Evolutionary conservation across 108 stramenopile species (phyloP).

Genomic region (Cyclostephanos invisitatus): DNA sequence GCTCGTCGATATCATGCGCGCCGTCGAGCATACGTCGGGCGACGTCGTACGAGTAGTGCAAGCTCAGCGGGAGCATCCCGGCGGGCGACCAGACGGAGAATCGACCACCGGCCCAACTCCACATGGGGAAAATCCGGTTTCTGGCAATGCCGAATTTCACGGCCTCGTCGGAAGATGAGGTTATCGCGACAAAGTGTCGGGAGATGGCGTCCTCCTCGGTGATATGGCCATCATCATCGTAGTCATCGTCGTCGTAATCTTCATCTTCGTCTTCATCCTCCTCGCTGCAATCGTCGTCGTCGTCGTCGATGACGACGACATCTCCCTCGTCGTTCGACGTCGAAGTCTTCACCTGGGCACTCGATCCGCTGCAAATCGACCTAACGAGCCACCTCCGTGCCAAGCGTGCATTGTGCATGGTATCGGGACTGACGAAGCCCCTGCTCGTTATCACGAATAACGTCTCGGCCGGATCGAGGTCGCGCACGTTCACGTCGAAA

Average conservation of each 20-base stretch:
- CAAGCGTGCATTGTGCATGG: conserved; percentile 84
- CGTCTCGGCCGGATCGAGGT: conserved; percentile 74
- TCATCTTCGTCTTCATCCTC: not conserved
- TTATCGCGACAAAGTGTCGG: conserved; percentile 88
- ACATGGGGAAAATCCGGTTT: conserved; percentile 91
- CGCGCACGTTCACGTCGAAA: conserved; percentile 69
- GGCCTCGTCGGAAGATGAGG: conserved; percentile 24
- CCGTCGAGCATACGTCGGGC: conserved; percentile 88
- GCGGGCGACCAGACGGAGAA: conserved; percentile 87
- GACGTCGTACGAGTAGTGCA: conserved; percentile 87
- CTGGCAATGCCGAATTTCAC: conserved; percentile 78
- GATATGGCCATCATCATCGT: not conserved
- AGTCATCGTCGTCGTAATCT: conserved; percentile 1
- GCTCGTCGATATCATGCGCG: conserved; percentile 97
- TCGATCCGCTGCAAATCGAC: conserved; percentile 18
- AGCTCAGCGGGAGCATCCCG: conserved; percentile 86
- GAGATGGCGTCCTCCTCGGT: conserved; percentile 59
- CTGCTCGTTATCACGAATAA: conserved; percentile 80
- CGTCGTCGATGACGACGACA: not conserved
- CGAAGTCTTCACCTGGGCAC: too few species aligned
- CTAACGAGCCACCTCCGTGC: conserved; percentile 74
- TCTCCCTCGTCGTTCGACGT: not conserved
- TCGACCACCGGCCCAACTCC: conserved; percentile 97
- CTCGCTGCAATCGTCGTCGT: not conserved
- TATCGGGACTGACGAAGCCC: conserved; percentile 86